These are phyloP conservation scores for Pyricularia sp. DNA, from an alignment of 2,329 filamentous ascomycete species.

Conservation along the genomic window DNA sequence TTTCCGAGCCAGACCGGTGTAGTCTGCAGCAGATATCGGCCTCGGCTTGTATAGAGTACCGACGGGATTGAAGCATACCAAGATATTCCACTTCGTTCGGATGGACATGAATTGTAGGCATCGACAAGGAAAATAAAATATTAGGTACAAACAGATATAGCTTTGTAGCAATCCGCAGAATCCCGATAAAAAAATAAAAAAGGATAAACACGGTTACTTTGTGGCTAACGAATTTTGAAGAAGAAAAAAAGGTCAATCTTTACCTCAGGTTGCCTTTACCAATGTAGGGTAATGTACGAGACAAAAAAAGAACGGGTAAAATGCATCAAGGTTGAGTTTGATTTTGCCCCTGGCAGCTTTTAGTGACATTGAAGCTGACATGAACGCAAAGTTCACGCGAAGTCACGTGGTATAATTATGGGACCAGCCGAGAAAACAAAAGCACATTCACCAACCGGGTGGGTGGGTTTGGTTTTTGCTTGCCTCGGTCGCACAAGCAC, in stretches of 20 bases:
- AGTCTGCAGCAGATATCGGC: constrained; percentile 2
- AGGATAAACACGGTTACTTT: too few relatives aligned
- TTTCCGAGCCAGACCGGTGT: neutral
- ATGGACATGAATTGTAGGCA: neutral
- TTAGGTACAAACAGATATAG: too few relatives aligned
- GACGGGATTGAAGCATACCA: constrained; percentile 56
- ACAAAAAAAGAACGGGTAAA: too few relatives aligned
- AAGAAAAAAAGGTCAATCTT: too few relatives aligned
- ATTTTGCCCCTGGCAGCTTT: neutral
- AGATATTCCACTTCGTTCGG: constrained; percentile 27
- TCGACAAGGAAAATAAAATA: neutral
- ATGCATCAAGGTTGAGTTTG: neutral
- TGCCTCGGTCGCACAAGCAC: too few relatives aligned
- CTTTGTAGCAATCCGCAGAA: too few relatives aligned
- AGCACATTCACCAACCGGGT: too few relatives aligned
- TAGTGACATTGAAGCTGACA: neutral
- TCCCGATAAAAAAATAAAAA: too few relatives aligned
- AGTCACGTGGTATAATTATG: neutral
- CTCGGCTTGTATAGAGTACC: constrained; percentile 50
- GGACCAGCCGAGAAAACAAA: neutral
- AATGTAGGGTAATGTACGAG: too few relatives aligned
- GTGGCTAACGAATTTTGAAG: too few relatives aligned
- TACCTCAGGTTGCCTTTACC: too few relatives aligned
- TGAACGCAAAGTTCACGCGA: neutral
- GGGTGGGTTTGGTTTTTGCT: too few relatives aligned